phyloP scores from a whole-genome alignment of 306 rosid species.

The Dryas drummondii region DNA sequence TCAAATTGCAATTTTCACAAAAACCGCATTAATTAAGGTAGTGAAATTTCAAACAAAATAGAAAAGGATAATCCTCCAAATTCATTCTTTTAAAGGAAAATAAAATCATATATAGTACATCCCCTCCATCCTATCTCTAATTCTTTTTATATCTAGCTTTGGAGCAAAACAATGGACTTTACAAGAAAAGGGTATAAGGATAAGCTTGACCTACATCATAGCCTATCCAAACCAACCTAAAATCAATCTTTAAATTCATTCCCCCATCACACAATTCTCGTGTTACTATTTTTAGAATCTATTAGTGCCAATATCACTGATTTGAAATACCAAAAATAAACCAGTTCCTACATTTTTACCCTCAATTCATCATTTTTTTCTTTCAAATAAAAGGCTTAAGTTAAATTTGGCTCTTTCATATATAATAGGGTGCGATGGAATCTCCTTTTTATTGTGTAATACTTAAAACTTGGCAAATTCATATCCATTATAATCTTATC shows the following conservation, averaged over 20 bases:
- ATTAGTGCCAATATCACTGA: background rate
- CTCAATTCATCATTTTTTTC: background rate
- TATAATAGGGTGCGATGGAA: too few relatives aligned
- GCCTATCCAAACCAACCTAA: slow-evolving; percentile 10
- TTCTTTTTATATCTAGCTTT: slow-evolving; percentile 20
- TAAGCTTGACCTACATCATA: slow-evolving; percentile 30
- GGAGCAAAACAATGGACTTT: slow-evolving; percentile 12
- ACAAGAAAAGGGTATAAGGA: slow-evolving; percentile 24
- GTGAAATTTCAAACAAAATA: background rate
- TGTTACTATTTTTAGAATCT: background rate
- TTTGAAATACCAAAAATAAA: background rate
- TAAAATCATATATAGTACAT: slow-evolving; percentile 5
- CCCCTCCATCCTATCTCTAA: slow-evolving; percentile 16
- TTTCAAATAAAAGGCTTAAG: background rate
- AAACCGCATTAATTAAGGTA: background rate
- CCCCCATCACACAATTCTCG: background rate
- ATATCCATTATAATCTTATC: too few relatives aligned
- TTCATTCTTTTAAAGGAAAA: background rate
- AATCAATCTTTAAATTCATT: background rate
- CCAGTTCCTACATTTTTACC: background rate
- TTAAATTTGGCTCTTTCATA: too few relatives aligned
- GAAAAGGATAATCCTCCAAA: slow-evolving; percentile 15
- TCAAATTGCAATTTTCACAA: background rate
- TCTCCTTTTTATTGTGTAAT: too few relatives aligned
- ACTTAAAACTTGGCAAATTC: too few relatives aligned